A percentile compares a stretch with the other conserved stretches of the same genome.
Evolutionary conservation across 2,329 filamentous ascomycete species (phyloP).

Genomic region (Drechslerella stenobrocha): DNA sequence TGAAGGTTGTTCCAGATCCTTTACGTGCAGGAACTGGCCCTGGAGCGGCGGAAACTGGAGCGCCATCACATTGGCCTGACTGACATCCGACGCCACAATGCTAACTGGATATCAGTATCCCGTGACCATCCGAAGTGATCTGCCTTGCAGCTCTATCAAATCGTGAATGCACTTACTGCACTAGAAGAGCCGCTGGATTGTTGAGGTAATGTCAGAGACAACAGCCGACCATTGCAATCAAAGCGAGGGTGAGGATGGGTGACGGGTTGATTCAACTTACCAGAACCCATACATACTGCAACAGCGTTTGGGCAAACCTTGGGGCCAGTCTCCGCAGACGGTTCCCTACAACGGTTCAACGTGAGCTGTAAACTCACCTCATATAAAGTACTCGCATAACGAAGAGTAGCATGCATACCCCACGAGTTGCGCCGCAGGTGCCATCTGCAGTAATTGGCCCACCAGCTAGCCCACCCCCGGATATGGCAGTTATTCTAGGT

Average conservation of each 20-base stretch:
- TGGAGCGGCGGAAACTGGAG: constrained; percentile 58
- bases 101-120: constrained; percentile 40
- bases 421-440: constrained; percentile 61
- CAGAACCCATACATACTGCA: constrained; percentile 65
- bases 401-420: constrained; percentile 23
- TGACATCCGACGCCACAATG: constrained; percentile 65
- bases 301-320: constrained; percentile 58
- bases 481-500: constrained; percentile 43
- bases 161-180: constrained; percentile 46
- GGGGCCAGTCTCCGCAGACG: constrained; percentile 61
- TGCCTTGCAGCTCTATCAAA: background rate
- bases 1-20: constrained; percentile 56
- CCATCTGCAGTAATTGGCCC: constrained; percentile 60
- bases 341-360: no score
- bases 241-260: background rate
- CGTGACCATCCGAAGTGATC: constrained; percentile 53
- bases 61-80: constrained; percentile 60
- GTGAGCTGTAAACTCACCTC: background rate
- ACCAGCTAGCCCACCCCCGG: constrained; percentile 52
- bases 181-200: constrained; percentile 34
- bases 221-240: background rate
- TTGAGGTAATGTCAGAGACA: constrained; percentile 46
- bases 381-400: background rate
- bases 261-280: background rate
- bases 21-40: constrained; percentile 55